Base-by-base conservation (phyloP, 1,284 basidiomycete species). In the Ganoderma lucidum region DNA sequence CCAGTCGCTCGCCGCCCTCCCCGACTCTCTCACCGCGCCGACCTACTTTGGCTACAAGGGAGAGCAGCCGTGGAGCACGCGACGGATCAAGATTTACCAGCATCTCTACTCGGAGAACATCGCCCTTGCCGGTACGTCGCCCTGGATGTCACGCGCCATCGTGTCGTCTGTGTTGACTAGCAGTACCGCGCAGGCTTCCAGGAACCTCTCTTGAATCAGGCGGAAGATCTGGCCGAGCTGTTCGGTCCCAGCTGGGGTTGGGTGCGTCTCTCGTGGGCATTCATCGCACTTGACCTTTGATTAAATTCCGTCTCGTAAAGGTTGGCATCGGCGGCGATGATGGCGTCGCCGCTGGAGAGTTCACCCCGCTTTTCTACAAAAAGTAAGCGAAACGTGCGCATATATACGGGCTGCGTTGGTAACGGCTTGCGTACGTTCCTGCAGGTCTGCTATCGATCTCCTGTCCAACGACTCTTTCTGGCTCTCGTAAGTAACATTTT, bases 251-350 rank as follows among this genome's bases (percentile, higher is more conserved):
- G 84, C 17, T 88, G 84, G 82, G 83, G 77, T 17, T 87, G 86
- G 86, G 86, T 86, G 68, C 59, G 82, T 71, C 6, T 35, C 35
- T 3, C 35, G 35, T 35, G 3, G 4, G 35, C 35, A 35, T 8
- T 35, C 35, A 35, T 35, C 35, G 35, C 41, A 12, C 44, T 45
- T 45, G 6, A 45, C 19, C 19, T 15, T 51, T n/a, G 19, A 39
- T n/a, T 39, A 15, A 6, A 59, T 15, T 10, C 35, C 10, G 19
- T 48, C 6, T 30, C 19, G 42, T 35, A 14, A 19, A 88, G 84
- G 83, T 89, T 42, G 90, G 90, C 1, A 88, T 90, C 0, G 90
- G 90, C 0, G 82, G 90, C 39, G 86, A 90, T 66, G 88, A 92
- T 75, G 90, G 90, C 3, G 78, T 80, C 14, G 70, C 80, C 39